Evolutionary conservation across 2,329 filamentous ascomycete species (phyloP), one percentile per base, ranked within the genome.

Genomic region (Paraphaeosphaeria minitans): DNA sequence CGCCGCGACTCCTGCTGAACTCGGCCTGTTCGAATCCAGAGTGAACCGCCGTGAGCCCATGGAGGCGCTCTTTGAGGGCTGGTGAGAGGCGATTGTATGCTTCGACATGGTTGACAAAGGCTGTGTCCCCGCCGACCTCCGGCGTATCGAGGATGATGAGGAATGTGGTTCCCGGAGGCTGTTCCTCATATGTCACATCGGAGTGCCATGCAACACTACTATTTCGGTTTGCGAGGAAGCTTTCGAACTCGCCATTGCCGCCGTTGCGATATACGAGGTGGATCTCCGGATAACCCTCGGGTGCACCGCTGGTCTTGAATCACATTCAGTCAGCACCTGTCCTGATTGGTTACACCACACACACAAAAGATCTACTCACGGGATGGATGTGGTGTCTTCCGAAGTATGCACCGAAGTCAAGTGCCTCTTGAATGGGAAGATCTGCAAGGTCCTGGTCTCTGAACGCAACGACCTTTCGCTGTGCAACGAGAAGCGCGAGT

Each of bases 131-230:
- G 22, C 92, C 92, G 1, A 85, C 87, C 37, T 85, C 82, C 1
- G 92, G 92, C 52, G 84, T 87, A 71, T 96, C 91, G 24, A 96
- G 84, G 53, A 92, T 83, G 73, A 94, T 95, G 21, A 96, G 78
- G 78, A 96, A 94, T 0, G 92, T 95, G 0, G 91, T 95, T 41
- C 91, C 91, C 0, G 92, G 91, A 0, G 92, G 91, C 78, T 96
- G 92, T 61, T 84, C 79, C 79, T 96, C 92, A 73, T 94, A 96
- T 0, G 89, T 89, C 1, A 95, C 87, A 67, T 96, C 92, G 0
- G 87, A 89, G 78, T 96, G 92, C 92, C 92, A 96, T 3, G 90
- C 90, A 1, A 93, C 87, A 1, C 87, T 89, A 76, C 87, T 92
- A 7, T 89, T 91, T 22, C 89, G 84, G 24, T 84, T 84, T 52